Base-by-base conservation (phyloP, 805 yeast species). In the Tetrapisispora taiwanensis region DNA sequence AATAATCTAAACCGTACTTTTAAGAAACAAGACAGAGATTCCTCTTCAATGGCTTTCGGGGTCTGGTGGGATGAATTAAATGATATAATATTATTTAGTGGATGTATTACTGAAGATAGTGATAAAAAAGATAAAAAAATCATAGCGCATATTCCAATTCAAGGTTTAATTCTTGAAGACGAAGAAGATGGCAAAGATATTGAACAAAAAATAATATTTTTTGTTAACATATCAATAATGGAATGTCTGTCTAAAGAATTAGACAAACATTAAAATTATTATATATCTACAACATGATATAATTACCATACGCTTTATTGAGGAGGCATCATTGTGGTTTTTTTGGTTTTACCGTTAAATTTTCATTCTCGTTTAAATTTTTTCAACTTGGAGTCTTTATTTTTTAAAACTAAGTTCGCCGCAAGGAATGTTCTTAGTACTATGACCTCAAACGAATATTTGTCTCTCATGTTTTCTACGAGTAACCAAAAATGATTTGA, bases 51-150 rank as follows among this genome's bases (percentile, higher is more conserved):
- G 2, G 36, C 38, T 14, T 48, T 41, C 22, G 59, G 56, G 7
- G 31, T 52, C 3, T 56, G 60, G 60, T 18, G 52, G 24, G 59
- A 56, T 45, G 44, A 50, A 9, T 31, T 36, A 20, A 51, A 50
- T n/a, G 58, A 57, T 5, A 48, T 54, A 17, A 35, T 56, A 24
- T 41, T 56, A 12, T 45, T 54, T 24, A 49, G 49, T 28, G 52
- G 49, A 33, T 48, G 51, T 8, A 19, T 49, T 43, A n/a, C 26
- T n/a, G 12, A 10, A 7, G 24, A 27, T 3, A 19, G 27, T 18
- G 9, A 2, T 3, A 13, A 13, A 7, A 14, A 7, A 20, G 20
- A n/a, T 7, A 15, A n/a, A 31, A 31, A 31, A 5, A 15, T 6
- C 2, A 22, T 3, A 9, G 12, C 3, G 2, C 8, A 15, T 20